Conservation (phyloP, 2,329 filamentous ascomycete species). For the Diaporthe ampelina region DNA sequence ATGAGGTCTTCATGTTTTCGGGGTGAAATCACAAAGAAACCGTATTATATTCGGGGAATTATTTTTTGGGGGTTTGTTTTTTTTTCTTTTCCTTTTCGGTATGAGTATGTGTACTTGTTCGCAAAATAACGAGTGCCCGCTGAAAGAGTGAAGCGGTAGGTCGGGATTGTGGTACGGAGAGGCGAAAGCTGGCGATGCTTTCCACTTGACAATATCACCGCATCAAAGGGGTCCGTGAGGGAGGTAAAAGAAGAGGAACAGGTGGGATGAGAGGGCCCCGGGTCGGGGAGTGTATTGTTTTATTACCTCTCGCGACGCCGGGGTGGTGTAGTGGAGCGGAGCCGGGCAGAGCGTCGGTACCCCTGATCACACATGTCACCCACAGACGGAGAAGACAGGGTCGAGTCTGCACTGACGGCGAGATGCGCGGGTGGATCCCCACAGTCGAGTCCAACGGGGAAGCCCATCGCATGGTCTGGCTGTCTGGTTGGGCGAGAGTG, state of each 20-base stretch:
- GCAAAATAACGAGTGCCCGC: conserved; percentile 78
- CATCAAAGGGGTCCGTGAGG: conserved; percentile 59
- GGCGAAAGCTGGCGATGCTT: conserved; percentile 62
- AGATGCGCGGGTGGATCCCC: conserved; percentile 32
- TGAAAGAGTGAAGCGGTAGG: conserved; percentile 89
- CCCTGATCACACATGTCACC: conserved; percentile 32
- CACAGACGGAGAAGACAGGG: conserved; percentile 15
- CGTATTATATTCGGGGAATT: conserved; percentile 17
- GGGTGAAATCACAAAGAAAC: conserved; percentile 45
- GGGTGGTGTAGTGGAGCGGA: conserved; percentile 20
- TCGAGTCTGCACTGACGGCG: conserved; percentile 31
- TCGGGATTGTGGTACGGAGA: conserved; percentile 58
- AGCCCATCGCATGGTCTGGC: conserved; percentile 14
- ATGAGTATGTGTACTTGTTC: conserved; percentile 44
- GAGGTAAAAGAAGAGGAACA: conserved; percentile 53
- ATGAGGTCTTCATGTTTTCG: conserved; percentile 80
- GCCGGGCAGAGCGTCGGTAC: conserved; percentile 35
- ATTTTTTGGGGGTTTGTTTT: conserved; percentile 46
- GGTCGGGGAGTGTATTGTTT: conserved; percentile 54
- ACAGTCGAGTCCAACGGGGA: conserved; percentile 32
- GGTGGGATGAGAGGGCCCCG: conserved; percentile 51
- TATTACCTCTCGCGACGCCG: conserved; percentile 50
- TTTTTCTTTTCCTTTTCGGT: conserved; percentile 43
- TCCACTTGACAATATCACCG: conserved; percentile 67
- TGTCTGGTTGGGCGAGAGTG: conserved; percentile 20